Conservation (phyloP, 2,329 filamentous ascomycete genomes). For the Geoglossum cookeanum region DNA sequence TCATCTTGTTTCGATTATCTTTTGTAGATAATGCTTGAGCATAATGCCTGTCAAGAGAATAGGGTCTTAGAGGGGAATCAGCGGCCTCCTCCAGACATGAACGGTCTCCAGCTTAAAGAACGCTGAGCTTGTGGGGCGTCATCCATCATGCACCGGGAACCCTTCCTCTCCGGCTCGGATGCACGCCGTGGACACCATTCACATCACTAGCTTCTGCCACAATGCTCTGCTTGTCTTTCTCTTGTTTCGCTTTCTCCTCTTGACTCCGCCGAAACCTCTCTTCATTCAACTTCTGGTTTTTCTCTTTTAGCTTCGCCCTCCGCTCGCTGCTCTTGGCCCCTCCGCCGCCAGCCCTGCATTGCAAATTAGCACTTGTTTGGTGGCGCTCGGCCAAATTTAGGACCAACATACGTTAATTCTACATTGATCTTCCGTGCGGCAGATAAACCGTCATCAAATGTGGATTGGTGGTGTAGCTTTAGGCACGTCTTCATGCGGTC, state of each 20-base stretch:
- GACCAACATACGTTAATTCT: constrained; percentile 50
- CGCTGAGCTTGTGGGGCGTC: neutral
- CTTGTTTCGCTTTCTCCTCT: constrained; percentile 16
- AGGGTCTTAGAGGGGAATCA: neutral
- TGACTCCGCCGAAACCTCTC: constrained; percentile 36
- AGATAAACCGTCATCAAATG: constrained; percentile 40
- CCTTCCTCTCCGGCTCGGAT: constrained; percentile 4
- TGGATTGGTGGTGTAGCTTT: constrained; percentile 73
- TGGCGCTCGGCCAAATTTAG: constrained; percentile 7
- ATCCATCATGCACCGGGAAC: constrained; percentile 1
- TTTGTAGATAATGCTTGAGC: constrained; percentile 1
- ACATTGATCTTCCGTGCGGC: constrained; percentile 67
- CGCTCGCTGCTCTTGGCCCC: constrained; percentile 59
- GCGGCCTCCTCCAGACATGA: no score
- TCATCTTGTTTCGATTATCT: neutral
- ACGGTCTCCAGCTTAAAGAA: neutral
- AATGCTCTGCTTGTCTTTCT: neutral
- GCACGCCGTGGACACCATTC: neutral
- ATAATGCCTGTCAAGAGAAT: neutral
- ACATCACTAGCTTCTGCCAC: neutral
- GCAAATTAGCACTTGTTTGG: neutral
- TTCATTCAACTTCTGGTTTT: constrained; percentile 71
- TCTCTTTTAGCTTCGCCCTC: constrained; percentile 58
- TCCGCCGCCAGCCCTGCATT: constrained; percentile 51
- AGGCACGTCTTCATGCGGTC: constrained; percentile 86